These are phyloP conservation scores for Linnemannia schmuckeri DNA, from an alignment of 192 early-diverging fungal species.

Conservation along the genomic window DNA sequence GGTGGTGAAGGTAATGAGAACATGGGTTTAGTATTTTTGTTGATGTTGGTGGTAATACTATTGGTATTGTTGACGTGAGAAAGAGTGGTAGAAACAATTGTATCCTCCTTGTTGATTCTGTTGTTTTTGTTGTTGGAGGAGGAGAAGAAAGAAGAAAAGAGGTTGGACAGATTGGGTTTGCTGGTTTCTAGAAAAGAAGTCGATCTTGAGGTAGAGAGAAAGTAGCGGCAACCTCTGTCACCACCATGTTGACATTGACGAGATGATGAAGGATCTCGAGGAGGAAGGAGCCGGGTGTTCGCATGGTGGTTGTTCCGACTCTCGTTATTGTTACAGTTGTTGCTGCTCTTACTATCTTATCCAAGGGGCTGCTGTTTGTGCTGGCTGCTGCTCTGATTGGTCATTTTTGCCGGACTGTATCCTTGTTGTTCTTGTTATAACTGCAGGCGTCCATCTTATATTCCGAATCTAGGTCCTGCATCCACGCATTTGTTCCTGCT, in stretches of 20 bases:
- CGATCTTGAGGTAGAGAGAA: not conserved
- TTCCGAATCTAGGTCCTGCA: not conserved
- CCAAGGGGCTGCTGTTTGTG: not conserved
- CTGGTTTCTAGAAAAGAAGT: not conserved
- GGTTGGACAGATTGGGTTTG: not conserved
- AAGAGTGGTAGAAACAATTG: not conserved
- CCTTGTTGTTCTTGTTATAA: not conserved
- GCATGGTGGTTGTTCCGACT: constrained; percentile 4
- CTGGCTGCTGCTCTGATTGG: not conserved
- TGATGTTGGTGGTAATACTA: not conserved
- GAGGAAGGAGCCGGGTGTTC: not conserved
- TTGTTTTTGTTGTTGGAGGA: not conserved
- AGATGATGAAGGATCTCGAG: not conserved
- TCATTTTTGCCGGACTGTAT: not conserved
- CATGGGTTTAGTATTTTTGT: not conserved
- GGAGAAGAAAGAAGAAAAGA: not conserved
- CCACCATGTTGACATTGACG: no score
- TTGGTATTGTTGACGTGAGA: not conserved
- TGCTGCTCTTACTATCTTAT: not conserved
- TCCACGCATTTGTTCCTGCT: not conserved
- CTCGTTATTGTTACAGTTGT: not conserved
- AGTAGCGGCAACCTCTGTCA: not conserved
- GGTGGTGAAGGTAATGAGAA: not conserved
- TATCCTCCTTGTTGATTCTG: not conserved
- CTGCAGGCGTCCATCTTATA: not conserved